Base-by-base conservation (phyloP, 768 basidiomycete genomes). In the Dioszegia aurantiaca region DNA sequence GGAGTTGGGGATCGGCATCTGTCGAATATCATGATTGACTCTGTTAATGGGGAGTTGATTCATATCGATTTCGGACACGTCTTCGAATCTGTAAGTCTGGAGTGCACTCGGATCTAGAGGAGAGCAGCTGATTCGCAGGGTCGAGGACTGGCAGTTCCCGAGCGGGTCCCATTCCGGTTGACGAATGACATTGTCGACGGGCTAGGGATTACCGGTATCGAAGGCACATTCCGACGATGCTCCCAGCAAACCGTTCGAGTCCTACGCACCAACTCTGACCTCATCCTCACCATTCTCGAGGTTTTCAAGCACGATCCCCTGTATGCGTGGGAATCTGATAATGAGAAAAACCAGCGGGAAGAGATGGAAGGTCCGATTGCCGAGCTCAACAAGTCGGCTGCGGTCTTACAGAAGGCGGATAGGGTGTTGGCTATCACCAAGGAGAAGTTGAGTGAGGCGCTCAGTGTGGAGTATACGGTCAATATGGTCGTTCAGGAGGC, bases 41-140 rank as follows among this genome's bases (percentile, higher is more conserved):
- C 84, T 46, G 75, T 75, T 26, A 85, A 83, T 9, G 94, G 94
- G 16, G 90, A 98, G 70, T 81, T 93, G 43, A 85, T 98, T 6
- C 92, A 95, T 73, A 99, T 99, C 53, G 94, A 99, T 76, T 80
- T 98, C 0, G 94, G 94, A 0, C 91, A 98, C 59, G 91, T 92
- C 0, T 98, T 99, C 76, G 95, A 95, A 60, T 90, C 90, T 79
- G 90, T 89, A 60, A 64, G 81, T 70, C 17, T 54, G 24, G n/a
- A n/a, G n/a, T n/a, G 39, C 16, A 28, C 17, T 11, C 11, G 40
- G 36, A 21, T 26, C 41, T 23, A 14, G 30, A n/a, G 19, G 59
- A 16, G 12, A 37, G 33, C 33, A 3, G 17, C 57, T 58, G 52
- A 40, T 31, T 6, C n/a, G 10, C 11, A 95, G 90, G 94, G 94